phyloP scores from a whole-genome alignment of 495 filamentous ascomycete species.

The Aeminium ludgeri region DNA sequence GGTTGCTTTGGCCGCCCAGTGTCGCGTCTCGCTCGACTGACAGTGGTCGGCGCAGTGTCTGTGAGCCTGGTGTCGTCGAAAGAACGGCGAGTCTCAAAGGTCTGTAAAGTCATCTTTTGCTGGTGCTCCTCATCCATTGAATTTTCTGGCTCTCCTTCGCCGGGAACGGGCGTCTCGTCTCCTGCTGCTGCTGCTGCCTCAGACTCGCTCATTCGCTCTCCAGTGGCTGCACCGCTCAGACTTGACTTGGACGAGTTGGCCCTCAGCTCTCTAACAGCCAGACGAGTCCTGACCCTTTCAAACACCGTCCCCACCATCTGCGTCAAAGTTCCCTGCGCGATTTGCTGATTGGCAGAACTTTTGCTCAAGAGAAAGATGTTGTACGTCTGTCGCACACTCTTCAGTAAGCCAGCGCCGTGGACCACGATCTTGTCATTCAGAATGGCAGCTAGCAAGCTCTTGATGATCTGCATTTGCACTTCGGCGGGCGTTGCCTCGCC shows the following conservation, averaged over 20 bases:
- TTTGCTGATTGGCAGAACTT: slow-evolving; percentile 80
- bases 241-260: slow-evolving; percentile 32
- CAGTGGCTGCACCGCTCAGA: background rate
- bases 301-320: slow-evolving; percentile 99
- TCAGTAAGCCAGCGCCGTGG: slow-evolving; percentile 87
- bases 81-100: slow-evolving; percentile 81
- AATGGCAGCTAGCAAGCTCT: slow-evolving; percentile 86
- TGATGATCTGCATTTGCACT: slow-evolving; percentile 93
- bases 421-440: slow-evolving; percentile 97
- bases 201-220: background rate
- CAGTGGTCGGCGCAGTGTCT: slow-evolving; percentile 82
- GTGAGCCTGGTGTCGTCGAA: slow-evolving; percentile 83
- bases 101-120: slow-evolving; percentile 77
- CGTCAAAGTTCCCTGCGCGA: slow-evolving; percentile 87
- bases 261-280: slow-evolving; percentile 70
- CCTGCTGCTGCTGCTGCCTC: slow-evolving; percentile 21
- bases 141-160: slow-evolving; percentile 36
- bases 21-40: slow-evolving; percentile 53
- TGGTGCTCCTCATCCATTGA: slow-evolving; percentile 44
- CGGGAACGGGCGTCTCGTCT: slow-evolving; percentile 26
- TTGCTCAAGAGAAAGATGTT: slow-evolving; percentile 95
- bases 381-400: slow-evolving; percentile 96
- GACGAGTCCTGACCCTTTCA: slow-evolving; percentile 73
- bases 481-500: slow-evolving; percentile 81
- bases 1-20: slow-evolving; percentile 25